Conservation (phyloP, 2,329 filamentous ascomycete species). For the Penicillium aurantiogriseum region DNA sequence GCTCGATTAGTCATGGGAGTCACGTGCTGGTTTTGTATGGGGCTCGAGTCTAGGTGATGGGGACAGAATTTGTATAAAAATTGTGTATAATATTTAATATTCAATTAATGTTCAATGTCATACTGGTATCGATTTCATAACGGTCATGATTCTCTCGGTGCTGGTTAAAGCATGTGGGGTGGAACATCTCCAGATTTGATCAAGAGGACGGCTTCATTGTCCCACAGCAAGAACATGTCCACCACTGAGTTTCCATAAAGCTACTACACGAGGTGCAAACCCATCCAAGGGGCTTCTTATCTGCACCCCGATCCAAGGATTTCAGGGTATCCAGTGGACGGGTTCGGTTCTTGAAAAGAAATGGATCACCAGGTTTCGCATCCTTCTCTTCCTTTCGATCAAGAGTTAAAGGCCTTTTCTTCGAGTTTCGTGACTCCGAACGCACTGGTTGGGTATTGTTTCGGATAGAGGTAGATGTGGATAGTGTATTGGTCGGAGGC, state of each 20-base stretch:
- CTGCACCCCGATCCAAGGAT: constrained; percentile 42
- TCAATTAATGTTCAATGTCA: not conserved
- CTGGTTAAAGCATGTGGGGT: not conserved
- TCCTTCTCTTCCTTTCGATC: constrained; percentile 7
- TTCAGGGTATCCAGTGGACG: constrained; percentile 39
- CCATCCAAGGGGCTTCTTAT: constrained; percentile 56
- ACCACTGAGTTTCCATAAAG: constrained; percentile 65
- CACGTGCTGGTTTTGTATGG: constrained; percentile 9
- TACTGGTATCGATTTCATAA: not conserved
- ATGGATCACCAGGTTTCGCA: constrained; percentile 14
- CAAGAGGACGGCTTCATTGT: constrained; percentile 56
- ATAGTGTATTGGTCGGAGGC: constrained; percentile 21
- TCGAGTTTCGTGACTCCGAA: constrained; percentile 14
- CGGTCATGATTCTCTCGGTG: not conserved
- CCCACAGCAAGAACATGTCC: constrained; percentile 62
- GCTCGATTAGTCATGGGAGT: constrained; percentile 11
- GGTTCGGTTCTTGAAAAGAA: constrained; percentile 31
- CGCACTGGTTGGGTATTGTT: not conserved
- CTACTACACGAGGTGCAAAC: constrained; percentile 57
- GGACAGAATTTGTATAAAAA: not conserved
- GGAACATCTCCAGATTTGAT: not conserved
- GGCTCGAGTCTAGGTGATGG: not conserved
- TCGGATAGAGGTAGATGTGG: constrained; percentile 2
- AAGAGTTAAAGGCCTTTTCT: constrained; percentile 22
- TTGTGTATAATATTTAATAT: no score